phyloP scores from a whole-genome alignment of 768 basidiomycete species.

The Cystofilobasidium ferigula region DNA sequence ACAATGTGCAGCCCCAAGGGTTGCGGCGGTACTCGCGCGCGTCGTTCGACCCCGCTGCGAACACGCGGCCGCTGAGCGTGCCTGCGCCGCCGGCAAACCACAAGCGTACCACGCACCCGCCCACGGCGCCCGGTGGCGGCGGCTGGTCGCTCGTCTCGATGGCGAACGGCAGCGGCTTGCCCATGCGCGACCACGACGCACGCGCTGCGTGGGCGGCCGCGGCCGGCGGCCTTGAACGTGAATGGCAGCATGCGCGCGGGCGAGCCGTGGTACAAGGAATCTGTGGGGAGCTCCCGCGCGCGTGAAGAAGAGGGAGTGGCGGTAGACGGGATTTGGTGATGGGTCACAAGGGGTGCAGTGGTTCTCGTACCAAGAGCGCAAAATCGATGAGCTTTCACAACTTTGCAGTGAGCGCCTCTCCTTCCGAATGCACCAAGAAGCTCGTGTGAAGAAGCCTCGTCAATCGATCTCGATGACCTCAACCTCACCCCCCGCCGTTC shows the following conservation, averaged over 20 bases:
- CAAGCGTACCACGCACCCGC: neutral
- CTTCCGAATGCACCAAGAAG: too few species aligned
- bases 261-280: neutral
- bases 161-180: neutral
- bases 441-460: neutral
- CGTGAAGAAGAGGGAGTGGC: too few species aligned
- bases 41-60: neutral
- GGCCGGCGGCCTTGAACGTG: neutral
- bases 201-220: neutral
- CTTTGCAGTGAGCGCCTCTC: too few species aligned
- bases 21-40: neutral
- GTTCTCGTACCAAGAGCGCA: neutral
- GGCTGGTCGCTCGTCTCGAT: neutral
- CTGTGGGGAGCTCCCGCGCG: neutral
- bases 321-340: too few species aligned
- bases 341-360: too few species aligned
- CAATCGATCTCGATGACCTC: conserved; percentile 4
- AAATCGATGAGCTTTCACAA: neutral
- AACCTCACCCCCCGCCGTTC: neutral
- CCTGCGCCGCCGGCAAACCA: neutral
- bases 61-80: neutral
- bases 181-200: neutral
- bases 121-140: neutral
- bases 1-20: neutral
- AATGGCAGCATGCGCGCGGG: neutral